These are phyloP conservation scores for Neurospora tetrasperma DNA, from an alignment of 495 filamentous ascomycete species.

Conservation along the genomic window DNA sequence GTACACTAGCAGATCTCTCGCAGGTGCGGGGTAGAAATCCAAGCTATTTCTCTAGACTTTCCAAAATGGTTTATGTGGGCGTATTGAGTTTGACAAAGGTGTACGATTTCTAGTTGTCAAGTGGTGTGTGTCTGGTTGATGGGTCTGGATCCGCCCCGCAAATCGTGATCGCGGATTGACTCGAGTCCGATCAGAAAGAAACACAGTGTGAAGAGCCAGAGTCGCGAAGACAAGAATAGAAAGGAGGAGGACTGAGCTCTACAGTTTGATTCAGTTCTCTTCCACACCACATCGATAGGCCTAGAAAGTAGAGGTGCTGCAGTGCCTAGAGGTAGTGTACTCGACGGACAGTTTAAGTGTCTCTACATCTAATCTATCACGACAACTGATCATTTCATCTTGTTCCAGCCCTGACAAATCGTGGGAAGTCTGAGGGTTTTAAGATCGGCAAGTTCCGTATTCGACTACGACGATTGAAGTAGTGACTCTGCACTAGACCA, in stretches of 20 bases:
- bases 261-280: background rate
- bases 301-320: background rate
- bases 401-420: background rate
- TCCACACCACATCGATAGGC: background rate
- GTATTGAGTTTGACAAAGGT: background rate
- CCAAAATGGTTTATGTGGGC: background rate
- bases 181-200: background rate
- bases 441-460: background rate
- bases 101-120: background rate
- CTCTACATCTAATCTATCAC: background rate
- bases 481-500: background rate
- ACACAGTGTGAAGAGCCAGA: background rate
- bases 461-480: background rate
- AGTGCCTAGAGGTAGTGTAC: background rate
- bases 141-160: background rate
- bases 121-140: background rate
- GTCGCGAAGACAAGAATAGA: background rate
- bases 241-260: background rate
- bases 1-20: background rate
- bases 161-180: background rate
- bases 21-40: background rate
- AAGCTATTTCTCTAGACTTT: background rate
- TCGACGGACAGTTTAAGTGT: background rate
- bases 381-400: background rate
- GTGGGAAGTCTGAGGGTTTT: background rate